phyloP scores from a whole-genome alignment of 768 basidiomycete genomes.

The Exsudoporus frostii region DNA sequence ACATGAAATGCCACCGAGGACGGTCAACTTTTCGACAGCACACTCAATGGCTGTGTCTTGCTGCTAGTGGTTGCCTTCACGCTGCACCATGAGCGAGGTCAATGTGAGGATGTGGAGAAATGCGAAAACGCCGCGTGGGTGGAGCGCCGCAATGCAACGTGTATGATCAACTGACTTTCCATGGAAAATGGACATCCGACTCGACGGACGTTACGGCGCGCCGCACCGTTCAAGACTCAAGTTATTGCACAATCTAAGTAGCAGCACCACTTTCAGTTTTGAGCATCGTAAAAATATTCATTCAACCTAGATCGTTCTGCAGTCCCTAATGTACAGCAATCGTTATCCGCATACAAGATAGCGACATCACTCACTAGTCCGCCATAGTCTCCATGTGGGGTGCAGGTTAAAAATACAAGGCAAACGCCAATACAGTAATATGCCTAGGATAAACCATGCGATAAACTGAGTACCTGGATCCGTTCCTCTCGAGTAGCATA shows the following conservation, averaged over 20 bases:
- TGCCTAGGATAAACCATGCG: constrained; percentile 5
- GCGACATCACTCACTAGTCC: background rate
- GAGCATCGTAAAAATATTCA: background rate
- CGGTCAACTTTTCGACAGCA: too few species aligned
- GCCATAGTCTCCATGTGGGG: background rate
- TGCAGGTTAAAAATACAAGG: background rate
- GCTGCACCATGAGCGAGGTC: background rate
- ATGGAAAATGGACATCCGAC: background rate
- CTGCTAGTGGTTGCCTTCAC: background rate
- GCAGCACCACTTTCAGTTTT: background rate
- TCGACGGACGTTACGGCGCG: background rate
- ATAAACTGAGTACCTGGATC: constrained; percentile 54
- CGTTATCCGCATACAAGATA: background rate
- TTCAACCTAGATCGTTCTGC: background rate
- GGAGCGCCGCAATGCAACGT: too few species aligned
- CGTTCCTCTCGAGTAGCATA: constrained; percentile 70
- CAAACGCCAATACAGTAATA: background rate
- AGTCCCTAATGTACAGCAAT: background rate
- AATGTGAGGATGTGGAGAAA: background rate
- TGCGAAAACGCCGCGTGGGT: too few species aligned
- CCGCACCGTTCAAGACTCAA: background rate
- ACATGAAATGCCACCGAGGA: background rate
- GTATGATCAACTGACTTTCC: background rate
- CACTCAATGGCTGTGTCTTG: background rate
- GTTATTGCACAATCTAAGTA: background rate